Evolutionary conservation across 176 grass and related monocot genomes (phyloP).

Genomic region (Avena eriantha): DNA sequence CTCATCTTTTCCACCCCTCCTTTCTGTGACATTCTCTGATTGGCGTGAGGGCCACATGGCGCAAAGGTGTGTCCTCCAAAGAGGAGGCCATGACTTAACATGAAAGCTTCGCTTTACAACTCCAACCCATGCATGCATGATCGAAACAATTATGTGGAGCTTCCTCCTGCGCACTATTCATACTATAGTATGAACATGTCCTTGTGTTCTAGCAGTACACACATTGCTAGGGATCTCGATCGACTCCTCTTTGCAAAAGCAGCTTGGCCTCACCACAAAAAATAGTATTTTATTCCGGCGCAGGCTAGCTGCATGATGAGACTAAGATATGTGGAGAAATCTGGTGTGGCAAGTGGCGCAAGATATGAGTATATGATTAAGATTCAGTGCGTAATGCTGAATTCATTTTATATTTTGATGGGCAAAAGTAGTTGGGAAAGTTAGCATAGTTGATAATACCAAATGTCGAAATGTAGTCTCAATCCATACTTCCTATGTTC

Average conservation of each 20-base stretch:
- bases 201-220: no score
- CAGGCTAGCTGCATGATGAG: slow-evolving; percentile 17
- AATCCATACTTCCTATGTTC: background rate
- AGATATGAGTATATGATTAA: background rate
- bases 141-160: background rate
- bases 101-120: slow-evolving; percentile 48
- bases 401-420: background rate
- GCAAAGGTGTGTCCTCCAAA: slow-evolving; percentile 59
- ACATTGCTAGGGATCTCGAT: slow-evolving; percentile 20
- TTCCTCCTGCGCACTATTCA: background rate
- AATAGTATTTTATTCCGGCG: background rate
- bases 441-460: background rate
- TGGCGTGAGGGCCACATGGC: slow-evolving; percentile 49
- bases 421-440: background rate
- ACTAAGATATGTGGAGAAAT: slow-evolving; percentile 44
- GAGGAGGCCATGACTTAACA: slow-evolving; percentile 67
- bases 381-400: background rate
- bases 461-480: background rate
- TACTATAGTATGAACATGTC: no score
- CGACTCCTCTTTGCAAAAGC: slow-evolving; percentile 40
- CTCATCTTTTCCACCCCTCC: background rate
- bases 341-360: background rate
- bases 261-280: background rate
- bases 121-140: slow-evolving; percentile 14
- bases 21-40: slow-evolving; percentile 63